These are phyloP conservation scores for Urostyla sp. DNA, from an alignment of 73 alveolate genomes.

Conservation along the genomic window DNA sequence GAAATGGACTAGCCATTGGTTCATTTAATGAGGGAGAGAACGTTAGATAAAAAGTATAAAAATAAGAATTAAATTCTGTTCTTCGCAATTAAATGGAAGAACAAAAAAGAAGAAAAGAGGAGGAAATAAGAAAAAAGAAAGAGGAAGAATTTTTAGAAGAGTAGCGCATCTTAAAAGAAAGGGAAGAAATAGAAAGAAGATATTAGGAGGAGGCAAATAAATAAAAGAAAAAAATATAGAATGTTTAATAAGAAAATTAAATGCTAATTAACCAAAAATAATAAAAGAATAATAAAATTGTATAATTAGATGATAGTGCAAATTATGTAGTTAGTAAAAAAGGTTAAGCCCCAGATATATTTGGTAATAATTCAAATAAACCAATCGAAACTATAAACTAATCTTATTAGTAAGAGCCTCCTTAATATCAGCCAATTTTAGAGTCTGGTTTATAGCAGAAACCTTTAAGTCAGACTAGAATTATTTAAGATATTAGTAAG, in stretches of 20 bases:
- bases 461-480: conserved; percentile 25
- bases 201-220: conserved; percentile 23
- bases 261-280: not conserved
- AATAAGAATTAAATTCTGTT: conserved; percentile 4
- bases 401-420: not conserved
- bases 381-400: not conserved
- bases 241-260: conserved; percentile 20
- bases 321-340: conserved; percentile 19
- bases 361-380: not conserved
- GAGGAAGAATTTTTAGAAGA: conserved; percentile 58
- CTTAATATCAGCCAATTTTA: too few species aligned
- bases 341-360: not conserved
- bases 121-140: conserved; percentile 31
- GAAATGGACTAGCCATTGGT: conserved; percentile 18
- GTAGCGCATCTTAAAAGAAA: conserved; percentile 42
- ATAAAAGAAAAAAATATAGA: conserved; percentile 14
- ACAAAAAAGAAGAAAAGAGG: conserved; percentile 36
- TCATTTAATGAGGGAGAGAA: conserved; percentile 9
- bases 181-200: conserved; percentile 47
- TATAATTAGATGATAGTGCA: not conserved
- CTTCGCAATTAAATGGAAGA: conserved; percentile 58
- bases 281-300: not conserved
- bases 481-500: conserved; percentile 18
- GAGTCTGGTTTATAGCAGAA: too few species aligned
- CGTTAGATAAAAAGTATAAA: conserved; percentile 21